Base-by-base conservation (phyloP, 106 monocot genomes). In the Triglochin maritima region DNA sequence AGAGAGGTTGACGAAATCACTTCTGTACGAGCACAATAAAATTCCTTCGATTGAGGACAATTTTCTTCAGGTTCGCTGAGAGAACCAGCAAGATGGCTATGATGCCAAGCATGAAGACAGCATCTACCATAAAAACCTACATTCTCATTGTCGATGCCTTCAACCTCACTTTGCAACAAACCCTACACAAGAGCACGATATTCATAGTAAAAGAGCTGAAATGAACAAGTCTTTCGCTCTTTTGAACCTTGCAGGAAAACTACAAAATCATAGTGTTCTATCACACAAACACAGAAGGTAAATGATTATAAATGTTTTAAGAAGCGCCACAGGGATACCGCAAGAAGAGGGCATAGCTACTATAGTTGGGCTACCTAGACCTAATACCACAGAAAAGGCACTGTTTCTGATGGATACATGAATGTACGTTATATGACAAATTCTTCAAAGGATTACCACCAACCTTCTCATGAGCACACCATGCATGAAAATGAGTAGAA, bases 391-490 rank as follows among this genome's bases (percentile, higher is more conserved):
- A 29, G 29, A 29, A 29, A 29, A 29, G 29, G 29, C 29, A 29
- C 29, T 29, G 29, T 29, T 29, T 29, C 29, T 29, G 29, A 29
- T 29, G 29, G 1, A 29, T 29, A 29, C 29, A 29, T 29, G 29
- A 29, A 29, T 1, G 29, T 0, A 29, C 29, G 29, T 29, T 29
- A 29, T 29, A 1, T 29, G 29, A 29, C 29, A 29, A 29, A 29
- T 29, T 29, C 1, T 29, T 29, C 29, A 29, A 29, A 29, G 29
- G 29, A 29, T 29, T 29, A 29, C 29, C 29, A 69, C 46, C 54
- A 69, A 94, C 93, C 86, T 82, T 86, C 84, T 84, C 77, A 53
- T 86, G 93, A 12, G 89, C 93, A 84, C 93, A 94, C 93, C 93
- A 94, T 56, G 93, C 86, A 77, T 94, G 93, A 69, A 94, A 94